Conservation (phyloP, 1,284 basidiomycete species). For the Fomitopsis pinicola region DNA sequence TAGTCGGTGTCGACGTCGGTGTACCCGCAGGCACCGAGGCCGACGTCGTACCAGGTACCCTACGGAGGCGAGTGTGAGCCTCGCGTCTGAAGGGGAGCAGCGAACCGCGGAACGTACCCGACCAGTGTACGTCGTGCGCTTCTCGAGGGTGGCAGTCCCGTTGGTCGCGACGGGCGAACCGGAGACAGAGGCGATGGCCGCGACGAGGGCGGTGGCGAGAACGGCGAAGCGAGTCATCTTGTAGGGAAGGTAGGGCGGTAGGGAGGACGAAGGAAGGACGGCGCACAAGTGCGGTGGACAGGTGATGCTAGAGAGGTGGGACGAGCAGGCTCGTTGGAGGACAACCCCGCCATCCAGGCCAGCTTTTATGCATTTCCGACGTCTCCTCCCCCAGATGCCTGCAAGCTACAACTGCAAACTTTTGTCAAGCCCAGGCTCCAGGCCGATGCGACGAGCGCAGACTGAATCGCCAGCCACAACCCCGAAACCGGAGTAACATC, state of each 20-base stretch:
- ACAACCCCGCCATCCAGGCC: no score
- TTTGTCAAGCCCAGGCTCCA: background rate
- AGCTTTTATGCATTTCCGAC: background rate
- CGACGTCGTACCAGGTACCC: slow-evolving; percentile 40
- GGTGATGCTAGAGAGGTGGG: background rate
- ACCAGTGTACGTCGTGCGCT: slow-evolving; percentile 43
- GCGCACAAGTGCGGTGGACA: no score
- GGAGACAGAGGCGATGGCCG: slow-evolving; percentile 36
- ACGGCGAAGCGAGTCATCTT: slow-evolving; percentile 38
- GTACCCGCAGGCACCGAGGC: slow-evolving; percentile 39
- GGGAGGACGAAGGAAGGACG: background rate
- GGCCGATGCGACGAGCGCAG: background rate
- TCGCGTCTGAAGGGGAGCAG: background rate
- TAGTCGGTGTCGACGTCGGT: slow-evolving; percentile 30
- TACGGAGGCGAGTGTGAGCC: slow-evolving; percentile 14
- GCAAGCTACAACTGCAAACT: background rate
- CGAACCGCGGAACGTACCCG: slow-evolving; percentile 33
- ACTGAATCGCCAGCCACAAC: background rate
- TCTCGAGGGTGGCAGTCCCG: slow-evolving; percentile 35
- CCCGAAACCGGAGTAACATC: background rate
- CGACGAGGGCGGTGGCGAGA: slow-evolving; percentile 40
- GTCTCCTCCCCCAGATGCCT: background rate
- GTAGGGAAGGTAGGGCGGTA: slow-evolving; percentile 3
- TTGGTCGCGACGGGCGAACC: slow-evolving; percentile 42
- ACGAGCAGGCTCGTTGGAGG: slow-evolving; percentile 2